Conservation (phyloP, 2,329 filamentous ascomycete species). For the Microascus cirrosus region DNA sequence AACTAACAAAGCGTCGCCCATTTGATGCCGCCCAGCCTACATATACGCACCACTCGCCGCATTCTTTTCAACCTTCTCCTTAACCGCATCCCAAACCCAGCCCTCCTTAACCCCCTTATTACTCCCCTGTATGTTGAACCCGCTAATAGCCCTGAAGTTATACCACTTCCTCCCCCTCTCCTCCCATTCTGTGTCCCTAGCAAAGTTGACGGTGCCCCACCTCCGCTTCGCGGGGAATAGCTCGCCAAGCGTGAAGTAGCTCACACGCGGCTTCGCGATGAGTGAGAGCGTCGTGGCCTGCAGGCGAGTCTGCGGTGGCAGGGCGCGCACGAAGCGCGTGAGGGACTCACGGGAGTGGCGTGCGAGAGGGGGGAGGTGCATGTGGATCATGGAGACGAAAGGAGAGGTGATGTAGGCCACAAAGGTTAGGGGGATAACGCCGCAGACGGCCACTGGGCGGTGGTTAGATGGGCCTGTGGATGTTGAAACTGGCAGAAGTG, state of each 20-base stretch:
- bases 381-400: slow-evolving; percentile 61
- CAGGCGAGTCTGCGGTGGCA: slow-evolving; percentile 33
- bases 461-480: not conserved
- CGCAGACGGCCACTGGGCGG: slow-evolving; percentile 45
- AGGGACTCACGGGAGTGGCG: slow-evolving; percentile 47
- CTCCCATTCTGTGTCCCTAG: slow-evolving; percentile 22
- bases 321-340: slow-evolving; percentile 34
- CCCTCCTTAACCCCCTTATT: slow-evolving; percentile 12
- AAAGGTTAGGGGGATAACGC: slow-evolving; percentile 53
- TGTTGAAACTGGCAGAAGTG: not conserved
- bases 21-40: not conserved
- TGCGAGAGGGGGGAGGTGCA: slow-evolving; percentile 56
- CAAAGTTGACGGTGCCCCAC: slow-evolving; percentile 27
- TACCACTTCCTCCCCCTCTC: slow-evolving; percentile 25
- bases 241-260: slow-evolving; percentile 26
- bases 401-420: slow-evolving; percentile 55
- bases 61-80: slow-evolving; percentile 18
- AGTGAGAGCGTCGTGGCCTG: slow-evolving; percentile 44
- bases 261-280: slow-evolving; percentile 42
- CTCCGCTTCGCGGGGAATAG: slow-evolving; percentile 18
- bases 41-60: slow-evolving; percentile 1
- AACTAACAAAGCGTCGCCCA: too few relatives aligned
- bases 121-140: slow-evolving; percentile 23
- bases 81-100: slow-evolving; percentile 29
- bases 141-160: slow-evolving; percentile 24